These are phyloP conservation scores for Alternaria infectoria DNA, from an alignment of 2,329 filamentous ascomycete genomes.

Conservation along the genomic window DNA sequence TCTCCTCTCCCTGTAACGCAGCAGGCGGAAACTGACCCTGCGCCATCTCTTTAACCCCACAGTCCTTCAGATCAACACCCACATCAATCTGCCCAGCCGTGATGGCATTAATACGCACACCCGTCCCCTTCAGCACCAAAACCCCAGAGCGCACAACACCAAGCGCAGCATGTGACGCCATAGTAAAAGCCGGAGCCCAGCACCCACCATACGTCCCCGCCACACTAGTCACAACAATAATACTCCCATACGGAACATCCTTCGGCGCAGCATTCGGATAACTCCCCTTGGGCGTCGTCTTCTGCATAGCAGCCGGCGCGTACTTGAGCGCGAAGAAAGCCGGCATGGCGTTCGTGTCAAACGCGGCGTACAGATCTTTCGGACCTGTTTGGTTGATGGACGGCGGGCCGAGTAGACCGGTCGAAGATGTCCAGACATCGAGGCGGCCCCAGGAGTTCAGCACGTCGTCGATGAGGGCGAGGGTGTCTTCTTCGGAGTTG, in stretches of 20 bases:
- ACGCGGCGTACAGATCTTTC: constrained; percentile 62
- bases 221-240: constrained; percentile 66
- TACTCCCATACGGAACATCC: constrained; percentile 65
- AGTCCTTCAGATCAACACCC: constrained; percentile 54
- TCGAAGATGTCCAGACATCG: constrained; percentile 67
- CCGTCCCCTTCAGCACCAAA: constrained; percentile 62
- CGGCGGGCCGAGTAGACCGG: constrained; percentile 63
- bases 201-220: constrained; percentile 64
- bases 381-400: constrained; percentile 62
- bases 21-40: constrained; percentile 63
- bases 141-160: constrained; percentile 67
- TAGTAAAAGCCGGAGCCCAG: constrained; percentile 67
- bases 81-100: constrained; percentile 56
- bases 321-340: constrained; percentile 71
- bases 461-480: constrained; percentile 67
- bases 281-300: constrained; percentile 60
- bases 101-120: constrained; percentile 65
- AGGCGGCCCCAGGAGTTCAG: constrained; percentile 63
- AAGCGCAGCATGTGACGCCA: constrained; percentile 65
- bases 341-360: constrained; percentile 66
- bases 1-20: constrained; percentile 57
- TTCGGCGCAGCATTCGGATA: constrained; percentile 69
- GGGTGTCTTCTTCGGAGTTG: constrained; percentile 65
- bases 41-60: constrained; percentile 50
- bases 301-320: constrained; percentile 68